These are phyloP conservation scores for Paramarasmius palmivorus DNA, from an alignment of 1,284 basidiomycete species.

Conservation along the genomic window DNA sequence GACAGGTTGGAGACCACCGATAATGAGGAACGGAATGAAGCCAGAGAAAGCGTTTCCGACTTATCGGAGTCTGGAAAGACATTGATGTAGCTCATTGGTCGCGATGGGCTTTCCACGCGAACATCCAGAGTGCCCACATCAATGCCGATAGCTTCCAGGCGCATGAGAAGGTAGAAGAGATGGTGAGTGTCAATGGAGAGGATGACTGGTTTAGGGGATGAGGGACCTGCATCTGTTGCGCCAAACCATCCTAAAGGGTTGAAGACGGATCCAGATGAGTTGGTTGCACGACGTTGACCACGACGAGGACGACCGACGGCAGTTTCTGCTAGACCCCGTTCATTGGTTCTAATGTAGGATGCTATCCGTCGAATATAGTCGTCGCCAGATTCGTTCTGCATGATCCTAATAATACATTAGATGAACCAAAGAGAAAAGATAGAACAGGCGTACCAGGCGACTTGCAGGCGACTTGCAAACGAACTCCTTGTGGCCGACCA, in stretches of 20 bases:
- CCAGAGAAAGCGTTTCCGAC: conserved; percentile 75
- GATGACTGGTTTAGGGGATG: conserved; percentile 53
- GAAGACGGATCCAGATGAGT: conserved; percentile 45
- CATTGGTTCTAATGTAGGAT: conserved; percentile 68
- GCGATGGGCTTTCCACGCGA: conserved; percentile 65
- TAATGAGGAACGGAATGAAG: conserved; percentile 78
- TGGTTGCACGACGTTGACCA: conserved; percentile 36
- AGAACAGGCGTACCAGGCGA: not conserved
- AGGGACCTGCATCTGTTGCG: conserved; percentile 33
- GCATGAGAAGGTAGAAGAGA: conserved; percentile 86
- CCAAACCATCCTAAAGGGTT: conserved; percentile 69
- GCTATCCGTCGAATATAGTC: conserved; percentile 71
- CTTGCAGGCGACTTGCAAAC: no score
- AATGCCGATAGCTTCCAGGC: conserved; percentile 78
- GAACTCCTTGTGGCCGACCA: no score
- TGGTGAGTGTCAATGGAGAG: conserved; percentile 79
- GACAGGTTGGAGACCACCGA: conserved; percentile 78
- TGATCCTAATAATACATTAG: no score
- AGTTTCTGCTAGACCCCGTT: conserved; percentile 67
- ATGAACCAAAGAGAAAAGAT: no score
- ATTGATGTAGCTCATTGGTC: conserved; percentile 74
- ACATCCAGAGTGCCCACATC: conserved; percentile 83
- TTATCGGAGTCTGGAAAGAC: conserved; percentile 56
- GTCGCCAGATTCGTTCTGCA: conserved; percentile 71
- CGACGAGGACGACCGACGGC: conserved; percentile 52